phyloP scores from a whole-genome alignment of 768 basidiomycete species.

The Tulasnella sp. region DNA sequence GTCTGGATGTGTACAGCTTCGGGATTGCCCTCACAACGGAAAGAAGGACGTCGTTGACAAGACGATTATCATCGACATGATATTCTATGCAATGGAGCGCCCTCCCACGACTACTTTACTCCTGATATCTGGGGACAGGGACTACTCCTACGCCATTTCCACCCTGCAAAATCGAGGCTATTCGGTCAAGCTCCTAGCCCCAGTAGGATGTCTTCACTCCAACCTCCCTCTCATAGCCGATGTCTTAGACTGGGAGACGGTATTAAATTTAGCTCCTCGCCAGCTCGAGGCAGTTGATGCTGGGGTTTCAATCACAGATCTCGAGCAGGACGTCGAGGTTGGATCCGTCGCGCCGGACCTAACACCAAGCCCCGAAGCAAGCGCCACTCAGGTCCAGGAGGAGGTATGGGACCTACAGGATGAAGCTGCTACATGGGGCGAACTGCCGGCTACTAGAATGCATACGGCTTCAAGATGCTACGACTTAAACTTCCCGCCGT shows the following conservation, averaged over 20 bases:
- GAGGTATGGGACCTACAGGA: not conserved
- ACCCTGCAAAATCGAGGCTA: constrained; percentile 43
- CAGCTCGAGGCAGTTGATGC: not conserved
- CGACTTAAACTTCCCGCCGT: not conserved
- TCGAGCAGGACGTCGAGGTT: not conserved
- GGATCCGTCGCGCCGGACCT: too few species aligned
- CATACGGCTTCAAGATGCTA: not conserved
- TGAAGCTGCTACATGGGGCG: not conserved
- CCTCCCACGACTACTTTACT: constrained; percentile 41
- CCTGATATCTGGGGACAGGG: constrained; percentile 55
- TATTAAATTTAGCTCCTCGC: not conserved
- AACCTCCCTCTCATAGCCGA: not conserved
- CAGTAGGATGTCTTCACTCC: constrained; percentile 13
- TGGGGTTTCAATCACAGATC: not conserved
- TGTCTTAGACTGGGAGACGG: not conserved
- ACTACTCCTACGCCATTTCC: constrained; percentile 52
- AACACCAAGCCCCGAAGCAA: not conserved
- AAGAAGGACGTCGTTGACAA: constrained; percentile 33
- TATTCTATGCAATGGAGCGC: constrained; percentile 54
- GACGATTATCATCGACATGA: constrained; percentile 54
- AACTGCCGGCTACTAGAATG: not conserved
- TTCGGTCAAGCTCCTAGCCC: constrained; percentile 39
- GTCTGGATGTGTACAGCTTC: constrained; percentile 23
- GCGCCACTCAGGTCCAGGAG: not conserved
- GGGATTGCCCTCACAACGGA: constrained; percentile 14